A percentile compares a stretch with the other conserved stretches of the same genome.
phyloP scores from a whole-genome alignment of 352 stramenopile species.

The Phytopythium cucurbitacearum region DNA sequence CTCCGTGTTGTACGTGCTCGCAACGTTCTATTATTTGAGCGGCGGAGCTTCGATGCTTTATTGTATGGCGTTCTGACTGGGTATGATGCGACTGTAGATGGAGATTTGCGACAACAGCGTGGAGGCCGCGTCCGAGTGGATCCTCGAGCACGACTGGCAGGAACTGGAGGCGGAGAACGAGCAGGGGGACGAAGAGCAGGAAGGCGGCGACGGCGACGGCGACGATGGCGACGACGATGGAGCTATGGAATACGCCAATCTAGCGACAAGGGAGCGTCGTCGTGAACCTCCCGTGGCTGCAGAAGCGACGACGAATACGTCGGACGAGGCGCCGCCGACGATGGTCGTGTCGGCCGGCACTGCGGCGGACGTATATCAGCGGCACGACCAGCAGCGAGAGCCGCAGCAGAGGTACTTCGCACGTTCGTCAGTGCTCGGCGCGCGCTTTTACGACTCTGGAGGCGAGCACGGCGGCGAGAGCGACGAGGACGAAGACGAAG shows the following conservation, averaged over 20 bases:
- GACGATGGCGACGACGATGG: slow-evolving; percentile 14
- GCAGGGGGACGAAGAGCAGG: not conserved
- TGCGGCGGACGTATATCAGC: not conserved
- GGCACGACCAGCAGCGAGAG: not conserved
- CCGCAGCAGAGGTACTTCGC: slow-evolving; percentile 3
- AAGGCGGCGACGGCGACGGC: slow-evolving; percentile 2
- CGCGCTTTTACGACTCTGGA: slow-evolving; percentile 8
- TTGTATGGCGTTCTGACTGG: not conserved
- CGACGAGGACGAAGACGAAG: not conserved
- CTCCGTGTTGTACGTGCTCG: slow-evolving; percentile 26
- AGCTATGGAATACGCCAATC: slow-evolving; percentile 29
- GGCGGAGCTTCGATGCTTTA: not conserved
- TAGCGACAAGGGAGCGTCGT: not conserved
- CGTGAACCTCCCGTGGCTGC: too few relatives aligned
- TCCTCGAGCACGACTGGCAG: slow-evolving; percentile 58
- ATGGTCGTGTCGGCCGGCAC: slow-evolving; percentile 6
- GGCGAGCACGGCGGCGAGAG: slow-evolving; percentile 8
- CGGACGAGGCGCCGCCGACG: not conserved
- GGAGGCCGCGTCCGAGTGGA: slow-evolving; percentile 46
- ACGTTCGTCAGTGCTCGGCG: slow-evolving; percentile 1
- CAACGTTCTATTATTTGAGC: not conserved
- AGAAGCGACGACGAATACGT: not conserved
- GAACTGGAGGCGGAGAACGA: slow-evolving; percentile 25
- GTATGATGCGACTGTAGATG: slow-evolving; percentile 18
- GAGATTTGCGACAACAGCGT: slow-evolving; percentile 51